Conservation (phyloP, 179 eudicot genomes). For the Corrigiola litoralis region DNA sequence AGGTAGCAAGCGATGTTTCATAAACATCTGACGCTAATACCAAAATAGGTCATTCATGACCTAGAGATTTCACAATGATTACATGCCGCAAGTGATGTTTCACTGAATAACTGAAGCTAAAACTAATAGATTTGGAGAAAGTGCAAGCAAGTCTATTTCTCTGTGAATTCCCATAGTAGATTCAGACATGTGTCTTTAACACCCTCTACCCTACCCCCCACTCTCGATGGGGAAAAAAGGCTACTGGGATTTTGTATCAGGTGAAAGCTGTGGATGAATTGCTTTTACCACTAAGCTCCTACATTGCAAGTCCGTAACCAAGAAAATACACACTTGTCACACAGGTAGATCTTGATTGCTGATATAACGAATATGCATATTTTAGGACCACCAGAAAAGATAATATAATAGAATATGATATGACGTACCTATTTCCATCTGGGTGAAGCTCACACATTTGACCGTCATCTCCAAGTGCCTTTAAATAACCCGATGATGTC, state of each 20-base stretch:
- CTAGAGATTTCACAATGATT: too few species aligned
- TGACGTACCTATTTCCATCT: conserved; percentile 69
- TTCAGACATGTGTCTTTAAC: too few species aligned
- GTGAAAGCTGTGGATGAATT: neutral
- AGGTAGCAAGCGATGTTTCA: too few species aligned
- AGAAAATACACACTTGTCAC: neutral
- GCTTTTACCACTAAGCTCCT: neutral
- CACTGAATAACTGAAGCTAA: too few species aligned
- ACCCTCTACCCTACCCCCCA: too few species aligned
- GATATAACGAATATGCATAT: neutral
- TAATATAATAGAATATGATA: neutral
- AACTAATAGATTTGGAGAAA: too few species aligned
- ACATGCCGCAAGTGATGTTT: too few species aligned
- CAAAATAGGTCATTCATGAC: too few species aligned
- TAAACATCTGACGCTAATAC: too few species aligned
- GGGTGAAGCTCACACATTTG: conserved; percentile 79
- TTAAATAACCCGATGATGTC: conserved; percentile 61
- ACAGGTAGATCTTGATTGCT: neutral
- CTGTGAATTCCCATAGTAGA: too few species aligned
- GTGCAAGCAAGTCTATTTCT: too few species aligned
- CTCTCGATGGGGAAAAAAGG: neutral
- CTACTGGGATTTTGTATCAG: neutral
- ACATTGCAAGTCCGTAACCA: neutral
- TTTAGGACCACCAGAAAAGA: neutral
- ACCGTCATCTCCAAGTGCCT: conserved; percentile 55